phyloP scores from a whole-genome alignment of 495 filamentous ascomycete genomes.

The Lasiosphaeria ovina region DNA sequence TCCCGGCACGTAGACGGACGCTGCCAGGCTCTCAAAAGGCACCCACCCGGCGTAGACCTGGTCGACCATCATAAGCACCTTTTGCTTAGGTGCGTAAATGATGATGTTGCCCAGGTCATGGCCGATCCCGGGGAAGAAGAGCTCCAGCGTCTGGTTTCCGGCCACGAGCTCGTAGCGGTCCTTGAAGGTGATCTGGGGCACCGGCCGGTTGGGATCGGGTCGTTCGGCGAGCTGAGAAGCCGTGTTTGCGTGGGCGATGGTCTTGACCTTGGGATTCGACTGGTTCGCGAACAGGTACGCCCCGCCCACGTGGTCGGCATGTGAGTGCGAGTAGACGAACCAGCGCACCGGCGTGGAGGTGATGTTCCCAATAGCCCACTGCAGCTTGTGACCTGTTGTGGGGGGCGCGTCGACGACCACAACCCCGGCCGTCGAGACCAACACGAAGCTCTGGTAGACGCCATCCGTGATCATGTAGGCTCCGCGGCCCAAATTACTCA shows the following conservation, averaged over 20 bases:
- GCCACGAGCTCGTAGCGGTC: conserved; percentile 24
- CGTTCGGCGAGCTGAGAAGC: conserved; percentile 18
- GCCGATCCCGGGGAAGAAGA: conserved; percentile 38
- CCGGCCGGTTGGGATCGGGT: conserved; percentile 29
- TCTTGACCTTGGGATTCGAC: conserved; percentile 18
- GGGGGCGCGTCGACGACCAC: conserved; percentile 43
- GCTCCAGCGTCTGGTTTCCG: conserved; percentile 41
- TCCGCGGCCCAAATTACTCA: conserved; percentile 35
- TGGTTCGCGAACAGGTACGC: conserved; percentile 29
- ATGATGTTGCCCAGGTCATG: conserved; percentile 43
- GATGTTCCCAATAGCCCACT: conserved; percentile 35
- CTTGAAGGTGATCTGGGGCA: conserved; percentile 35
- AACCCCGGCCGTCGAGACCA: conserved; percentile 36
- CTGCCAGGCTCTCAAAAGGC: conserved; percentile 37
- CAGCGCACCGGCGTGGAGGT: conserved; percentile 36
- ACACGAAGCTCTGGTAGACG: conserved; percentile 34
- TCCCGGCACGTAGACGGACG: conserved; percentile 36
- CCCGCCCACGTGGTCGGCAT: conserved; percentile 41
- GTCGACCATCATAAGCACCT: conserved; percentile 42
- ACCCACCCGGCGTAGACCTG: conserved; percentile 42
- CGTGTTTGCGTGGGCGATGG: conserved; percentile 36
- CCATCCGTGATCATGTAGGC: conserved; percentile 42
- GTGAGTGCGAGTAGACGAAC: conserved; percentile 41
- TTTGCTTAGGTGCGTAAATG: conserved; percentile 38
- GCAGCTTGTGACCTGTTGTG: conserved; percentile 36